phyloP scores from a whole-genome alignment of 2,329 filamentous ascomycete species.

The Mycosphaerella sp. region DNA sequence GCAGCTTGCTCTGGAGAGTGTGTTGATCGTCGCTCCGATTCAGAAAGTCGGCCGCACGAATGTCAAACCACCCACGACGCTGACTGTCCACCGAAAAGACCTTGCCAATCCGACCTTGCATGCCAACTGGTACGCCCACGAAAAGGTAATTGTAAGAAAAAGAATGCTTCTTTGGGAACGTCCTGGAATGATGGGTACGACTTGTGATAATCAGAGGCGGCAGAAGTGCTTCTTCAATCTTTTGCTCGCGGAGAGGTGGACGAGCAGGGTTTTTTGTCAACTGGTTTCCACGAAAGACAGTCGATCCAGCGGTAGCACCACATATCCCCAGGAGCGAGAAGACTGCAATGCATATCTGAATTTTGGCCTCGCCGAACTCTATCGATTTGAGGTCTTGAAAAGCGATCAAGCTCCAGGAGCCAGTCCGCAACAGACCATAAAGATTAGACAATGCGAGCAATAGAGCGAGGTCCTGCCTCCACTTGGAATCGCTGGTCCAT shows the following conservation, averaged over 20 bases:
- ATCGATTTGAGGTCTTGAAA: slow-evolving; percentile 10
- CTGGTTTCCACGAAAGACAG: slow-evolving; percentile 27
- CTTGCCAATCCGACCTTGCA: slow-evolving; percentile 50
- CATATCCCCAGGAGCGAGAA: slow-evolving; percentile 29
- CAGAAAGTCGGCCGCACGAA: slow-evolving; percentile 58
- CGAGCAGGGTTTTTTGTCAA: slow-evolving; percentile 15
- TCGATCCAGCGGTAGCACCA: slow-evolving; percentile 28
- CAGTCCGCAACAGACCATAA: slow-evolving; percentile 23
- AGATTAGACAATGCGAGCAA: slow-evolving; percentile 22
- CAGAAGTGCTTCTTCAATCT: slow-evolving; percentile 32
- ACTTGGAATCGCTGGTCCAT: slow-evolving; percentile 20
- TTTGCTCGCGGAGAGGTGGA: slow-evolving; percentile 17
- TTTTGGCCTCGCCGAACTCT: slow-evolving; percentile 16
- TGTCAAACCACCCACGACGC: slow-evolving; percentile 50
- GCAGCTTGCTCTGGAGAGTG: slow-evolving; percentile 55
- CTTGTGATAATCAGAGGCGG: slow-evolving; percentile 58
- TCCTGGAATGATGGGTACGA: slow-evolving; percentile 57
- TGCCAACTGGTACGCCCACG: slow-evolving; percentile 62
- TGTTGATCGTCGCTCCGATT: slow-evolving; percentile 41
- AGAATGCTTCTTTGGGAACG: slow-evolving; percentile 61
- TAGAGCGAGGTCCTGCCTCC: slow-evolving; percentile 27
- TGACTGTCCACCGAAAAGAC: slow-evolving; percentile 48
- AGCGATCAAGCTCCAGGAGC: slow-evolving; percentile 23
- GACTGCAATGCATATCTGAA: slow-evolving; percentile 25
- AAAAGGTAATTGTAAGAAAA: slow-evolving; percentile 68